Percentiles rank a stretch among this genome's conserved stretches.
Evolutionary conservation across 129 eudicot species (phyloP).

Genomic region (Kitagawia praeruptora): DNA sequence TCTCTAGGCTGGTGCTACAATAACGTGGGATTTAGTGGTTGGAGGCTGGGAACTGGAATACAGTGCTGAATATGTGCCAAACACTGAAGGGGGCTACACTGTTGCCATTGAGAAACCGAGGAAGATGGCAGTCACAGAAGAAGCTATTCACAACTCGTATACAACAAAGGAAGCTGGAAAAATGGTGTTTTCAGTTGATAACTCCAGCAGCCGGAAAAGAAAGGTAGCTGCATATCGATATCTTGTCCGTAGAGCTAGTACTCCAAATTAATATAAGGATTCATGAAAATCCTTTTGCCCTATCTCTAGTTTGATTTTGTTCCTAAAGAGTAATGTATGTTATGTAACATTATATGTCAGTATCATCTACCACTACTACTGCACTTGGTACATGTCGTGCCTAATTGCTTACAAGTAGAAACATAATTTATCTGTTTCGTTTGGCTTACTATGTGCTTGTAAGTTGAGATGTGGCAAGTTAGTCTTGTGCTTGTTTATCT

Average conservation of each 20-base stretch:
- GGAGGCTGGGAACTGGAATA: constrained; percentile 96
- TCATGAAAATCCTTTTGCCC: not conserved
- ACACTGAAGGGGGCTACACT: constrained; percentile 55
- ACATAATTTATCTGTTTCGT: not conserved
- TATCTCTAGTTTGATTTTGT: constrained; percentile 12
- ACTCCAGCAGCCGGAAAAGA: constrained; percentile 50
- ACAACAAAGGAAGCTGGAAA: constrained; percentile 71
- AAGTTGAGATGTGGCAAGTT: not conserved
- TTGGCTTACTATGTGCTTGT: not conserved
- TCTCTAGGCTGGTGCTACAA: constrained; percentile 66
- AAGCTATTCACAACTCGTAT: constrained; percentile 69
- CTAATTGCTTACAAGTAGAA: not conserved
- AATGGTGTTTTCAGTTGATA: constrained; percentile 74
- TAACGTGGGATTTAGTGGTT: constrained; percentile 90
- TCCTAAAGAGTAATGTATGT: constrained; percentile 2
- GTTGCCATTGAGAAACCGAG: constrained; percentile 69
- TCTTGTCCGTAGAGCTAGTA: constrained; percentile 49
- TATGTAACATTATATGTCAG: not conserved
- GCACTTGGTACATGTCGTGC: not conserved
- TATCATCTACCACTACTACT: not conserved
- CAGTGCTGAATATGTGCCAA: constrained; percentile 71
- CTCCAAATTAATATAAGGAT: not conserved
- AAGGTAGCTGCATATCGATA: constrained; percentile 93
- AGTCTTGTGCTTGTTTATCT: not conserved
- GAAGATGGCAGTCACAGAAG: constrained; percentile 38